Evolutionary conservation across 164 flowering plant species (phyloP).

Genomic region (Cinnamomum micranthum): DNA sequence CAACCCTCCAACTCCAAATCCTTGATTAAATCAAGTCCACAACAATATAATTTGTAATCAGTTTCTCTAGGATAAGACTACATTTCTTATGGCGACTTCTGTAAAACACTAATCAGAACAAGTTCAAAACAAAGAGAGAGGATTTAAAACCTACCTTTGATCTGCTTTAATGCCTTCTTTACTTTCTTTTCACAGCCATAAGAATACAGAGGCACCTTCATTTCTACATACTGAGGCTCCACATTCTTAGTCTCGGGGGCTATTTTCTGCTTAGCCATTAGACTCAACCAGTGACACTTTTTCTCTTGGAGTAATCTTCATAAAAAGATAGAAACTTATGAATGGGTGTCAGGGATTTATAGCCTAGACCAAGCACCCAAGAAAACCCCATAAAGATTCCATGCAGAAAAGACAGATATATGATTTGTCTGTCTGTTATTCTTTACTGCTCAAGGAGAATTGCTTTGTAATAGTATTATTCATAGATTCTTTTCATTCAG

Average conservation of each 20-base stretch:
- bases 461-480: neutral
- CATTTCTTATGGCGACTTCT: neutral
- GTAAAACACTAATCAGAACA: neutral
- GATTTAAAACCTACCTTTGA: constrained; percentile 49
- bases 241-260: constrained; percentile 58
- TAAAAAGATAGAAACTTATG: too few relatives aligned
- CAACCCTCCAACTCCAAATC: too few relatives aligned
- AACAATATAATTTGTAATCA: too few relatives aligned
- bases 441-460: neutral
- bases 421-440: neutral
- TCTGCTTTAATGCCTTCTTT: constrained; percentile 66
- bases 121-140: neutral
- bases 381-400: neutral
- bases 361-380: neutral
- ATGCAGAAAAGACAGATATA: too few relatives aligned
- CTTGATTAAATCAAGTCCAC: too few relatives aligned
- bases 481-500: too few relatives aligned
- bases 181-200: constrained; percentile 80
- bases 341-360: neutral
- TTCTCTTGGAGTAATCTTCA: neutral
- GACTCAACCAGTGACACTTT: neutral
- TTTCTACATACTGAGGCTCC: constrained; percentile 85
- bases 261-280: constrained; percentile 61
- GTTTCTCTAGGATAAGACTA: too few relatives aligned
- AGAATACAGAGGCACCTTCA: constrained; percentile 89